phyloP scores from a whole-genome alignment of 2,329 filamentous ascomycete species.

The Cytospora chrysosperma region DNA sequence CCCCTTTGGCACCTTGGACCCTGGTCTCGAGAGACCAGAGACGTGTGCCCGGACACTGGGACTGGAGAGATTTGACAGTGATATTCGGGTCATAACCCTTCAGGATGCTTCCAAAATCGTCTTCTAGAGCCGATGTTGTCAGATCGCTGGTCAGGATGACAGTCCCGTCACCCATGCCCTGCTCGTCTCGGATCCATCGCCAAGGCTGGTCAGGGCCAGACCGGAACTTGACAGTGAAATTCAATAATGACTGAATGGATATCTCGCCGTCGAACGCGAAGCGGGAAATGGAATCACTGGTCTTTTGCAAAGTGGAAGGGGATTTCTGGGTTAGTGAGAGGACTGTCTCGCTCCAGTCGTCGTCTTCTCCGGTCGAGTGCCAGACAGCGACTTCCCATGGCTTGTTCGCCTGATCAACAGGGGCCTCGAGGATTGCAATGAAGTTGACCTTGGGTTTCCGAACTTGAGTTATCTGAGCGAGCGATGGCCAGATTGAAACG shows the following conservation, averaged over 20 bases:
- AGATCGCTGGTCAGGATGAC: conserved; percentile 50
- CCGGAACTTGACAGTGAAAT: conserved; percentile 73
- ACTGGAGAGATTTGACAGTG: conserved; percentile 51
- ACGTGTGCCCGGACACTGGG: conserved; percentile 66
- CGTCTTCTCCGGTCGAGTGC: conserved; percentile 54
- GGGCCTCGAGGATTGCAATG: conserved; percentile 68
- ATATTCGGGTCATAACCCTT: conserved; percentile 56
- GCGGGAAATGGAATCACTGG: conserved; percentile 34
- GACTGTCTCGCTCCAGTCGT: conserved; percentile 54
- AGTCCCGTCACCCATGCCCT: conserved; percentile 61
- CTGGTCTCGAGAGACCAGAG: conserved; percentile 66
- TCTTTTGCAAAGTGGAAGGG: conserved; percentile 53
- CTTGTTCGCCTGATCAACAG: conserved; percentile 50
- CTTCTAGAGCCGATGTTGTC: conserved; percentile 31
- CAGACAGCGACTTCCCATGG: conserved; percentile 74
- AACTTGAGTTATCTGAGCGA: conserved; percentile 71
- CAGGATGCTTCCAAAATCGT: conserved; percentile 56
- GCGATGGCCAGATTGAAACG: conserved; percentile 61
- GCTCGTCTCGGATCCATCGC: conserved; percentile 69
- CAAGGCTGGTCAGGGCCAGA: conserved; percentile 52
- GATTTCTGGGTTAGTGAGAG: conserved; percentile 33
- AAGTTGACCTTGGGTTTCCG: conserved; percentile 53
- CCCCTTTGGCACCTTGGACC: conserved; percentile 55
- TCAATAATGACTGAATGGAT: conserved; percentile 46
- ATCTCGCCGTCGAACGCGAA: conserved; percentile 57